A percentile compares a stretch with the other conserved stretches of the same genome.
Conservation (phyloP, 495 filamentous ascomycete species). For the Penicillium cataractarum region DNA sequence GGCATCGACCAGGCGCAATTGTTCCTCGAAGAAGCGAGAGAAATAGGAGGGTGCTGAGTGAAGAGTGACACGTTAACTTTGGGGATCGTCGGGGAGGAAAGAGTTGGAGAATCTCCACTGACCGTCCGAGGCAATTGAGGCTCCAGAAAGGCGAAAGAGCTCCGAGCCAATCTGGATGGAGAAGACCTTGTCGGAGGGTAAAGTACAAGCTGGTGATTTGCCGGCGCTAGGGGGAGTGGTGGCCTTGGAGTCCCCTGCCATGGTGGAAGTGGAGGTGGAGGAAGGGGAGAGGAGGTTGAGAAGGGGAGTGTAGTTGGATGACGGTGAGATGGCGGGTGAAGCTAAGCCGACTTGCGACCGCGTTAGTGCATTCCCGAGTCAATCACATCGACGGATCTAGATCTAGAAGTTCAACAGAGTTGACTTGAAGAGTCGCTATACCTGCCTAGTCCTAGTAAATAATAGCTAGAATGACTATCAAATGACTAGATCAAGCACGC, state of each 20-base stretch:
- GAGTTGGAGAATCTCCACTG: constrained; percentile 41
- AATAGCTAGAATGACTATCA: neutral
- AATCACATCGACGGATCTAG: neutral
- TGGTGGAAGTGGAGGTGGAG: neutral
- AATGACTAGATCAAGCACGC: neutral
- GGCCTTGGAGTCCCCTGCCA: constrained; percentile 5
- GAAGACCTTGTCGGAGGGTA: constrained; percentile 74
- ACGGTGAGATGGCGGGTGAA: neutral
- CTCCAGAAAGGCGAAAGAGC: constrained; percentile 91
- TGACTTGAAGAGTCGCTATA: neutral
- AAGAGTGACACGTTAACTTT: neutral
- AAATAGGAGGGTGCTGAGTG: constrained; percentile 91
- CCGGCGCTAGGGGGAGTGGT: neutral
- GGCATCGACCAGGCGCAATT: constrained; percentile 67
- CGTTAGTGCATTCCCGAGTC: neutral
- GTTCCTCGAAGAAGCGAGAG: constrained; percentile 88
- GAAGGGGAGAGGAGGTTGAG: neutral
- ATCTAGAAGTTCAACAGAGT: neutral
- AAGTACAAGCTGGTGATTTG: constrained; percentile 21
- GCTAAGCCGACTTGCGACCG: neutral
- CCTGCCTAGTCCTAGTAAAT: neutral
- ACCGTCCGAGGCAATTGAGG: constrained; percentile 95
- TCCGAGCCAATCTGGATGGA: constrained; percentile 93
- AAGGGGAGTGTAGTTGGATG: neutral
- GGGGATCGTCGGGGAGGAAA: neutral